Evolutionary conservation across 1,284 basidiomycete genomes (phyloP).

Genomic region (Trametes hirsuta): DNA sequence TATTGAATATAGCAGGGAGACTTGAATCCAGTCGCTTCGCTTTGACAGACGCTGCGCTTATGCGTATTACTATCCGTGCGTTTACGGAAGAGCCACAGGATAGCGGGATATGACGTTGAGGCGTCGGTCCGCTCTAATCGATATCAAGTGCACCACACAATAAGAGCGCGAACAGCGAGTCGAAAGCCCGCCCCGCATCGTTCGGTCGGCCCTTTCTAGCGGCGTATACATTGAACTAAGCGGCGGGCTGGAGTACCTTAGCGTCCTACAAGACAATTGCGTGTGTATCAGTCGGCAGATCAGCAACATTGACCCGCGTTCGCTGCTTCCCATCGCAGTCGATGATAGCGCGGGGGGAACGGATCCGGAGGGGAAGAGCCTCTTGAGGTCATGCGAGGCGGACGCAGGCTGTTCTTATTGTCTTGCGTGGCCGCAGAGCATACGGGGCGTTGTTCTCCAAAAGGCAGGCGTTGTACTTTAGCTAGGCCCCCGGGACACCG

Average conservation of each 20-base stretch:
- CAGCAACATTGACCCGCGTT: slow-evolving; percentile 15
- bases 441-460: slow-evolving; percentile 23
- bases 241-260: slow-evolving; percentile 3
- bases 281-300: slow-evolving; percentile 2
- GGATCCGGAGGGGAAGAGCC: slow-evolving; percentile 1
- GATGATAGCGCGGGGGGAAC: slow-evolving; percentile 1
- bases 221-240: neutral
- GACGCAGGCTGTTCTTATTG: slow-evolving; percentile 25
- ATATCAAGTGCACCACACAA: neutral
- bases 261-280: slow-evolving; percentile 15
- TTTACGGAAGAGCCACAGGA: no score
- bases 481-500: slow-evolving; percentile 17
- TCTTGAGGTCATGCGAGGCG: slow-evolving; percentile 13
- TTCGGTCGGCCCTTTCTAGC: slow-evolving; percentile 3
- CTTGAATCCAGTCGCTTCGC: no score
- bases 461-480: slow-evolving; percentile 29
- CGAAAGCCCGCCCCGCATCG: neutral
- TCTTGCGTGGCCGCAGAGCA: slow-evolving; percentile 14
- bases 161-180: neutral
- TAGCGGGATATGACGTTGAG: neutral
- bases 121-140: neutral
- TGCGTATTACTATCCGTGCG: no score
- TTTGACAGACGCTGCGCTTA: no score
- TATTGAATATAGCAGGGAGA: no score
- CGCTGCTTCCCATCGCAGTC: neutral